A percentile compares a stretch with the other conserved stretches of the same genome.
These are phyloP conservation scores for Inonotus hispidus DNA, from an alignment of 1,284 basidiomycete species.

Conservation along the genomic window DNA sequence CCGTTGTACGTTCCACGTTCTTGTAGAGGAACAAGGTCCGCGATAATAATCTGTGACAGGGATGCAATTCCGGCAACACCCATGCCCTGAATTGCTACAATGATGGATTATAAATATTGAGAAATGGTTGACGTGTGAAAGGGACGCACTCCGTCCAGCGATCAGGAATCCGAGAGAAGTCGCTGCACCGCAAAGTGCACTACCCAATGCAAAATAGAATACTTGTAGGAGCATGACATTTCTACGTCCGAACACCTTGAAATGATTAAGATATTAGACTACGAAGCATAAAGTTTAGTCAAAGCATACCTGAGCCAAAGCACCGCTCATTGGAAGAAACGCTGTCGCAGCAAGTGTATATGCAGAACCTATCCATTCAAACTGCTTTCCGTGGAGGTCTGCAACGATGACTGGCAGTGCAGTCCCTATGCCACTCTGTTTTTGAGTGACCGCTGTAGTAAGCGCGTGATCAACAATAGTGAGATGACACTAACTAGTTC, in stretches of 20 bases:
- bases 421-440: slow-evolving; percentile 16
- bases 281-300: not conserved
- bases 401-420: slow-evolving; percentile 24
- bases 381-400: slow-evolving; percentile 23
- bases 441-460: not conserved
- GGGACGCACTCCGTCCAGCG: slow-evolving; percentile 29
- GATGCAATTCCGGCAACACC: slow-evolving; percentile 32
- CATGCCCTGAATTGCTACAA: slow-evolving; percentile 29
- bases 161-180: slow-evolving; percentile 40
- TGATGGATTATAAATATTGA: not conserved
- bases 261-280: not conserved
- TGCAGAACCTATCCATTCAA: slow-evolving; percentile 26
- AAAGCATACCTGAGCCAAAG: slow-evolving; percentile 21
- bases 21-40: slow-evolving; percentile 34
- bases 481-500: slow-evolving; percentile 13
- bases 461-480: not conserved
- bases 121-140: too few relatives aligned
- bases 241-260: slow-evolving; percentile 31
- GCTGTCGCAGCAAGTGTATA: slow-evolving; percentile 25
- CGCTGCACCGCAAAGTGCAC: slow-evolving; percentile 36
- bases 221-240: slow-evolving; percentile 31
- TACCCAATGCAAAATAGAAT: slow-evolving; percentile 34
- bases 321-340: slow-evolving; percentile 23
- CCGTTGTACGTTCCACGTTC: slow-evolving; percentile 37
- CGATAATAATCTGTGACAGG: slow-evolving; percentile 29